These are phyloP conservation scores for Astrocystis sublimbata DNA, from an alignment of 495 filamentous ascomycete species.

Conservation along the genomic window DNA sequence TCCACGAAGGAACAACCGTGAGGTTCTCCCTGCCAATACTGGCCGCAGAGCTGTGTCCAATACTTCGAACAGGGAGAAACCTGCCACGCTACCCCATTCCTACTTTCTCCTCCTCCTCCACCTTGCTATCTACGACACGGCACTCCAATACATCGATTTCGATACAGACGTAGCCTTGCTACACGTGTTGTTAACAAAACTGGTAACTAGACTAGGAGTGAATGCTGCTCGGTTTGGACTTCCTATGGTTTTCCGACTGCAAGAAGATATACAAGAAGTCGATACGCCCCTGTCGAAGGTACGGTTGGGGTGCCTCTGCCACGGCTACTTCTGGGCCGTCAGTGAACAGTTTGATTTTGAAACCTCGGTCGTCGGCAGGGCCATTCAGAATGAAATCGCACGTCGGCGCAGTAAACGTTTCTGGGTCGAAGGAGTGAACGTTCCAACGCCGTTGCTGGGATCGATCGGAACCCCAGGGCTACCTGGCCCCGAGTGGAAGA, in stretches of 20 bases:
- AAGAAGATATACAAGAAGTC: constrained; percentile 74
- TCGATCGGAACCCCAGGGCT: constrained; percentile 49
- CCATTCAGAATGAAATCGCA: constrained; percentile 73
- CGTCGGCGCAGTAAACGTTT: constrained; percentile 67
- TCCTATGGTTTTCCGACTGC: constrained; percentile 84
- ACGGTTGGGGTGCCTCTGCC: constrained; percentile 76
- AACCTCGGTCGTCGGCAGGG: constrained; percentile 60
- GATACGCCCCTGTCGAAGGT: constrained; percentile 65
- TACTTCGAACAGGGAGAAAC: constrained; percentile 60
- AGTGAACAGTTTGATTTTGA: constrained; percentile 78
- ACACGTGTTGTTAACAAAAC: constrained; percentile 69
- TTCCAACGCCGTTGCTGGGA: constrained; percentile 63
- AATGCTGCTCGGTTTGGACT: constrained; percentile 77
- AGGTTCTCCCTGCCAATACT: constrained; percentile 32
- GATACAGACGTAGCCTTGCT: constrained; percentile 73
- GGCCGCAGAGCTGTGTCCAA: constrained; percentile 70
- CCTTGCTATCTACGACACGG: constrained; percentile 82
- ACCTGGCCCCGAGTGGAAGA: constrained; percentile 44
- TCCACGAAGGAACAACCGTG: constrained; percentile 37
- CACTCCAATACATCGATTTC: constrained; percentile 65
- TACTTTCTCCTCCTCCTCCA: constrained; percentile 83
- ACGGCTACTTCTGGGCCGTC: constrained; percentile 82
- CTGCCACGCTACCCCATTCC: constrained; percentile 54
- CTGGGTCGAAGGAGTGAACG: constrained; percentile 73
- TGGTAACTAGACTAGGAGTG: constrained; percentile 77